Evolutionary conservation across 192 early-diverging fungal genomes (phyloP), one percentile per base, ranked within the genome.

Genomic region (Entomortierella beljakovae): DNA sequence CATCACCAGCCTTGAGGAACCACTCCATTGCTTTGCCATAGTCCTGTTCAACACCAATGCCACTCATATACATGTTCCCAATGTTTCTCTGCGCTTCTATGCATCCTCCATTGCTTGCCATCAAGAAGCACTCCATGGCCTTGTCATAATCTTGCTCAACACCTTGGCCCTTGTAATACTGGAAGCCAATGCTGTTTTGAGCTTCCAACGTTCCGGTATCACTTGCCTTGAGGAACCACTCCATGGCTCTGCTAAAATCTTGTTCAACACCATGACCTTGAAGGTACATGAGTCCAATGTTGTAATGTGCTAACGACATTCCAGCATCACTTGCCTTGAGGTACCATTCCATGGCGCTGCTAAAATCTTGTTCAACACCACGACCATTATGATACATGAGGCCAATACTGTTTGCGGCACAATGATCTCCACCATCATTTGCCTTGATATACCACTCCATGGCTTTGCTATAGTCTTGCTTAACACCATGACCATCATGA

Each of bases 311-410:
- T 22, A 29, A 32, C 61, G 48, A 10, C 35, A 50, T 29, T 25
- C 33, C 61, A 16, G 18, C 18, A 16, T 50, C 22, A 31, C 48
- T 48, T 18, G 46, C 46, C 31, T 34, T 51, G 48, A 33, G 50
- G 37, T n/a, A 55, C 52, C 50, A 65, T n/a, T 23, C n/a, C 53
- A 56, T 20, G 28, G 64, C 64, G 18, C 46, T 52, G 28, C 31
- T 43, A 5, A 29, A 5, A 56, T 20, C 38, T 31, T 54, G 53
- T 2, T 51, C 33, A 8, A 20, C 35, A 18, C 31, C 20, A 9
- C 29, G 11, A 51, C 64, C 64, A 23, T 33, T 50, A 23, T 5
- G n/a, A 50, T 22, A 22, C 7, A 50, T 50, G 20, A 5, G 20
- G 23, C 49, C 49, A 23, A 50, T 5, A 50, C 4, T 35, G 2